phyloP scores from a whole-genome alignment of 441 rosid species.

The Euphorbia schlechtendalii region DNA sequence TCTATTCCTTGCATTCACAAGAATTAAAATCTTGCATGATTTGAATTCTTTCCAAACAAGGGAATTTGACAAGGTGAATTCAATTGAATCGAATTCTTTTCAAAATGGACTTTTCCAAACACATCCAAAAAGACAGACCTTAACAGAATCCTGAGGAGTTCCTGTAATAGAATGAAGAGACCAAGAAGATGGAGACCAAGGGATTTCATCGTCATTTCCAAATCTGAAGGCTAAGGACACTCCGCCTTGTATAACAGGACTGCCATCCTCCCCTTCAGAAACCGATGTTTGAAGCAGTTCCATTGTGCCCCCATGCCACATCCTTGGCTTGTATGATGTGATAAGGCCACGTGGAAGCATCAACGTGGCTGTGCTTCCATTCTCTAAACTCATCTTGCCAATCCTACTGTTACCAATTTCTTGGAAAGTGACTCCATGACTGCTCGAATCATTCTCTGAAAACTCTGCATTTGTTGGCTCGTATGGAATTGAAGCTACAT shows the following conservation, averaged over 20 bases:
- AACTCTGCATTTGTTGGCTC: conserved; percentile 52
- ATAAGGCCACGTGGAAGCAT: conserved; percentile 66
- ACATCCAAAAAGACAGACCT: conserved; percentile 39
- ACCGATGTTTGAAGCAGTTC: conserved; percentile 87
- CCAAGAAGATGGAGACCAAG: conserved; percentile 59
- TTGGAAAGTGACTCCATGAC: conserved; percentile 73
- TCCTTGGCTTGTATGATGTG: conserved; percentile 68
- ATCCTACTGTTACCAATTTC: conserved; percentile 53
- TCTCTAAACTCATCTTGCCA: conserved; percentile 52
- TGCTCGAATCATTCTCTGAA: conserved; percentile 60
- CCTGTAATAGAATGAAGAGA: conserved; percentile 49
- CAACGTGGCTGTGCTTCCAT: conserved; percentile 60
- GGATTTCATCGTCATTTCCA: conserved; percentile 31
- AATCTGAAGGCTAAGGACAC: conserved; percentile 44
- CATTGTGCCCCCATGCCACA: conserved; percentile 75
- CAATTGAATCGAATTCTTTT: too few species aligned
- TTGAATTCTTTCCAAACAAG: too few species aligned
- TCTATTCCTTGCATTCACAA: too few species aligned
- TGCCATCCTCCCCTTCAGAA: conserved; percentile 45
- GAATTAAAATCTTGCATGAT: too few species aligned
- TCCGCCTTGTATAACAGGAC: conserved; percentile 64
- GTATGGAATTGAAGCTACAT: conserved; percentile 48
- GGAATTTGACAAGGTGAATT: too few species aligned
- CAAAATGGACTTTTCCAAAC: too few species aligned
- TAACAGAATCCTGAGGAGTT: conserved; percentile 41